Evolutionary conservation across 768 basidiomycete species (phyloP), one percentile per base, ranked within the genome.

Genomic region (Boletus sp.): DNA sequence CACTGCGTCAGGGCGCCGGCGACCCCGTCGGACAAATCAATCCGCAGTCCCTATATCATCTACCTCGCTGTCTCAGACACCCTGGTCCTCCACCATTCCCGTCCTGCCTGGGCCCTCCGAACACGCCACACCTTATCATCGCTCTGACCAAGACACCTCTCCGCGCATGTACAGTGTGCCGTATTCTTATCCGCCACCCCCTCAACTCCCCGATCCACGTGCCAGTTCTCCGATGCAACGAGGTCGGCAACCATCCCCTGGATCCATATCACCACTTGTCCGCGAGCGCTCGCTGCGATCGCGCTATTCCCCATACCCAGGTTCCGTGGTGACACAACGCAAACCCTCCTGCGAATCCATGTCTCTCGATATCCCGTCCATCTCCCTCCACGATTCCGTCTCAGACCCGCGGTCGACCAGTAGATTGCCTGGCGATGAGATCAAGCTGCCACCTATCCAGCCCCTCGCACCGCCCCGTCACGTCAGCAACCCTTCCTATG

Each of bases 1-100:
- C 41, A 77, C 75, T 30, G 77, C 79, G 32, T 74, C 81, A 27
- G 79, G 78, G n/a, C 79, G 85, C 56, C 80, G 87, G 46, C 79
- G 86, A 42, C 71, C 81, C 21, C 79, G 85, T 34, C 79, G 84
- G 53, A 76, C 73, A 32, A 77, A 79, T 17, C 79, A 78, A 41
- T 65, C 71, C 53, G 64, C 65, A 58, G 63, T 60, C 23, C 58
- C 75, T 32, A 65, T 73, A 41, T 62, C 70, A 25, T 63, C 57
- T 58, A 60, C 68, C 64, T 53, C 62, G 57, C 54, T 71, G 64
- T 50, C 74, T 50, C 49, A 71, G 61, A 60, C 62, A 38, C 75
- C 73, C 47, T 85, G 83, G 83, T 75, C 79, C 5, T 74, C 81
- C 7, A 73, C 78, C 17, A 75, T 81, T 10, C 66, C 75, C 39